Conservation (phyloP, 371 early-diverging fungal genomes). For the Catenaria anguillulae region DNA sequence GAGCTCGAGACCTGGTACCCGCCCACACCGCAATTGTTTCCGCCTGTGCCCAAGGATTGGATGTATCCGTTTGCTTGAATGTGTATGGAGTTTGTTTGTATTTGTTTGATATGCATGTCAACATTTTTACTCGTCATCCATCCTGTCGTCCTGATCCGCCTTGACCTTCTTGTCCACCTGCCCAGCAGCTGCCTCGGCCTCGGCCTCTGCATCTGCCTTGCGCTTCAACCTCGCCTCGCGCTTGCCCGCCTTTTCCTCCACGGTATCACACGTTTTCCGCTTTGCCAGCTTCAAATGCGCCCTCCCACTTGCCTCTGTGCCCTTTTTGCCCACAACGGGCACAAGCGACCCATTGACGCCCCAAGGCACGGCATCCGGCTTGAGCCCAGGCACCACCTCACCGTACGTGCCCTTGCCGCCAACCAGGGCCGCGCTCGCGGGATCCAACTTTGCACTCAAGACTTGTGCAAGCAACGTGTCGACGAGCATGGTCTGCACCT, state of each 20-base stretch:
- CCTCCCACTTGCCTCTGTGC: too few species aligned
- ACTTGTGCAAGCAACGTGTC: neutral
- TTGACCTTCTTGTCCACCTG: too few species aligned
- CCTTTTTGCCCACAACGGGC: neutral
- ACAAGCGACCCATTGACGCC: neutral
- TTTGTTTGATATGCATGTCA: too few species aligned
- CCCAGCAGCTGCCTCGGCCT: too few species aligned
- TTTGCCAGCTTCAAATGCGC: neutral
- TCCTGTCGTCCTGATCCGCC: too few species aligned
- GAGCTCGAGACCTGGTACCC: too few species aligned
- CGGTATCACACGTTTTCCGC: neutral
- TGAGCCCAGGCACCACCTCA: neutral
- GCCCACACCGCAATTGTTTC: too few species aligned
- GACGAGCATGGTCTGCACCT: neutral
- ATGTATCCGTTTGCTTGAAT: too few species aligned
- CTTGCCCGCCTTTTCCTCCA: neutral
- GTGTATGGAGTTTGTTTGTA: too few species aligned
- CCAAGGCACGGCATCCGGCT: neutral
- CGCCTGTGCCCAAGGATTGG: too few species aligned
- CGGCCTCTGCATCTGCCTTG: neutral
- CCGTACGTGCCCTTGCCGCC: neutral
- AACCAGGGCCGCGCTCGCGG: neutral
- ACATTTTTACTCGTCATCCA: too few species aligned
- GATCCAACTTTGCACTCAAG: neutral
- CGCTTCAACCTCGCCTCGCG: neutral